Evolutionary conservation across 208 protist species (phyloP), one percentile per base, ranked within the genome.

Genomic region (Sergeia podlipaevii): DNA sequence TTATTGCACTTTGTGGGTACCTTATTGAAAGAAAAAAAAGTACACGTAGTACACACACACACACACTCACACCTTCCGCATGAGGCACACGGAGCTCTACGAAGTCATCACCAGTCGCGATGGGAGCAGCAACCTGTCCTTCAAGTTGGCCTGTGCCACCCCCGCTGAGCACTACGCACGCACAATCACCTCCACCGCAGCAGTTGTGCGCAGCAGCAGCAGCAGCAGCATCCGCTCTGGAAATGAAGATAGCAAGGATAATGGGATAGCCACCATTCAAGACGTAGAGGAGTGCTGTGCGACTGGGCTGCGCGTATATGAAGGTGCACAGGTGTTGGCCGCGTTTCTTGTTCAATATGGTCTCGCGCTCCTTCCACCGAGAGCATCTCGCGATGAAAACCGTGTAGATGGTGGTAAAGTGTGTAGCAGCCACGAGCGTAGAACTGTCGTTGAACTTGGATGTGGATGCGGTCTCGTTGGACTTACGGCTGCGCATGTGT

Each of bases 281-380:
- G 26, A 30, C 36, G 46, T 26, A 0, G 44, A 60, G 17, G 43
- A 54, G 13, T 85, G 77, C 55, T 72, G 55, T 17, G n/a, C n/a
- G n/a, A 90, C 82, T 1, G 82, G 82, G 3, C 72, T 85, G 61
- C 77, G 82, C 10, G 74, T 85, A 23, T 90, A 90, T 49, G 77
- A 85, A 44, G 77, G 82, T 1, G 82, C 73, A 4, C 70, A 78
- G 47, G 68, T 85, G 21, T 61, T 90, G 28, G 59, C 82, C 3
- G 61, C 71, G 5, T 85, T 90, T 52, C 13, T 90, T n/a, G 48
- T 17, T 18, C 69, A 54, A 20, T 81, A 65, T 48, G 70, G 65
- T 28, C 20, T 30, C 4, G 51, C 21, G 10, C 46, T 85, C 23
- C 13, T 78, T 5, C 47, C 49, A 17, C 42, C 57, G 0, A 3